A percentile compares a stretch with the other conserved stretches of the same genome.
phyloP scores from a whole-genome alignment of 2,329 filamentous ascomycete species.

The Colletotrichum orbiculare region DNA sequence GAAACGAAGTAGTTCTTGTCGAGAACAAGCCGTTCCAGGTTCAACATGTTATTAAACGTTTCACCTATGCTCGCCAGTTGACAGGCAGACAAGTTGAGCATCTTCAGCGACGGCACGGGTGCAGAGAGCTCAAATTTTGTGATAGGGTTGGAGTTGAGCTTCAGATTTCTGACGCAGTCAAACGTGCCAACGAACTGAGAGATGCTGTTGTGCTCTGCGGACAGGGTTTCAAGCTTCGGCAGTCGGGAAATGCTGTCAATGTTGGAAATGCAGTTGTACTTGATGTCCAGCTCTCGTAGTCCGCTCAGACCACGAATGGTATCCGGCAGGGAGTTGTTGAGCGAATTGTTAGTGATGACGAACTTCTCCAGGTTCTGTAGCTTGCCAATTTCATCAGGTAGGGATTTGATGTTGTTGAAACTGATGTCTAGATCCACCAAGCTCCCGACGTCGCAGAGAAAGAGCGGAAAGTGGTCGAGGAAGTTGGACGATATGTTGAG shows the following conservation, averaged over 20 bases:
- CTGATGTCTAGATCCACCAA: conserved; percentile 95
- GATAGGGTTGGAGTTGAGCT: conserved; percentile 93
- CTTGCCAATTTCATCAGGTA: conserved; percentile 83
- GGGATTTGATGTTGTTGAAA: conserved; percentile 86
- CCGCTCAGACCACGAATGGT: conserved; percentile 79
- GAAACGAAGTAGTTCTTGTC: conserved; percentile 97
- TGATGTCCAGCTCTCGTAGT: conserved; percentile 90
- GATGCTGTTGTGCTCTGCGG: conserved; percentile 92
- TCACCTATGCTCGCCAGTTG: conserved; percentile 92
- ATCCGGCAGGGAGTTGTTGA: conserved; percentile 79
- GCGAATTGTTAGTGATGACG: conserved; percentile 94
- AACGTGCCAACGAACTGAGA: conserved; percentile 93
- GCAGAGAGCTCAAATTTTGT: conserved; percentile 89
- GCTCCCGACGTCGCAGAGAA: conserved; percentile 83
- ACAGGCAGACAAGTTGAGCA: conserved; percentile 88
- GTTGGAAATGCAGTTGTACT: conserved; percentile 89
- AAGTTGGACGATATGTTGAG: conserved; percentile 96
- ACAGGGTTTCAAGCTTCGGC: conserved; percentile 87
- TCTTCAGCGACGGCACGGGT: conserved; percentile 83
- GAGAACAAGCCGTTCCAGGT: conserved; percentile 86
- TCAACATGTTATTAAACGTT: conserved; percentile 87
- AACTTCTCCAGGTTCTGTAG: conserved; percentile 86
- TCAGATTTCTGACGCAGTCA: conserved; percentile 82
- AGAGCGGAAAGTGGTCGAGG: conserved; percentile 84
- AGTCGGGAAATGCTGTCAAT: conserved; percentile 89